These are phyloP conservation scores for Meira miltonrushii DNA, from an alignment of 1,284 basidiomycete species.

Conservation along the genomic window DNA sequence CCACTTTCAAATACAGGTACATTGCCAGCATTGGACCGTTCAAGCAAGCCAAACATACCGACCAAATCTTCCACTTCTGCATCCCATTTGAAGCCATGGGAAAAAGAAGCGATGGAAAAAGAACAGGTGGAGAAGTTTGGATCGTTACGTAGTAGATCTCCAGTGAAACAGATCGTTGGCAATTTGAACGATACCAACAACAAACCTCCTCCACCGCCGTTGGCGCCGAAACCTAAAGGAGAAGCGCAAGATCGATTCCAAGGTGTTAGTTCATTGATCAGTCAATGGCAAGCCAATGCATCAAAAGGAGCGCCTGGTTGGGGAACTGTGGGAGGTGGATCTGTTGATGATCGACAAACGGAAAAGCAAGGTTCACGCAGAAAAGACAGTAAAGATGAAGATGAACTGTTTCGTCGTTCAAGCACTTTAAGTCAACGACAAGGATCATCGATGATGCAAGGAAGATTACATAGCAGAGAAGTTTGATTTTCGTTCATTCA, in stretches of 20 bases:
- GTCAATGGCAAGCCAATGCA: constrained; percentile 16
- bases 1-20: too few relatives aligned
- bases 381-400: background rate
- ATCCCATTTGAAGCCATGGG: constrained; percentile 29
- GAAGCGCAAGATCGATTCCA: constrained; percentile 20
- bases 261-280: constrained; percentile 15
- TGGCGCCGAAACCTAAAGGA: background rate
- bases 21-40: too few relatives aligned
- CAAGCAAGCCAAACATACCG: too few relatives aligned
- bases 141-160: constrained; percentile 12
- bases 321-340: constrained; percentile 23
- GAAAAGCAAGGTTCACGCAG: too few relatives aligned
- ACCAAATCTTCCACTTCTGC: background rate
- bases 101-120: constrained; percentile 27
- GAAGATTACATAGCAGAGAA: background rate
- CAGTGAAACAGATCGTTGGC: constrained; percentile 1
- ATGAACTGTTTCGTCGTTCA: background rate
- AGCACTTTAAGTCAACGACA: background rate
- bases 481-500: background rate
- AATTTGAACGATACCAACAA: background rate
- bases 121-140: constrained; percentile 15
- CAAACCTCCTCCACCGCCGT: constrained; percentile 3
- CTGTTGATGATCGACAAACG: background rate
- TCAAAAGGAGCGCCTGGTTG: constrained; percentile 27
- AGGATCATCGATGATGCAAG: background rate